A percentile compares a stretch with the other conserved stretches of the same genome.
Evolutionary conservation across 2,329 filamentous ascomycete genomes (phyloP).

Genomic region (Aureobasidium sp.): DNA sequence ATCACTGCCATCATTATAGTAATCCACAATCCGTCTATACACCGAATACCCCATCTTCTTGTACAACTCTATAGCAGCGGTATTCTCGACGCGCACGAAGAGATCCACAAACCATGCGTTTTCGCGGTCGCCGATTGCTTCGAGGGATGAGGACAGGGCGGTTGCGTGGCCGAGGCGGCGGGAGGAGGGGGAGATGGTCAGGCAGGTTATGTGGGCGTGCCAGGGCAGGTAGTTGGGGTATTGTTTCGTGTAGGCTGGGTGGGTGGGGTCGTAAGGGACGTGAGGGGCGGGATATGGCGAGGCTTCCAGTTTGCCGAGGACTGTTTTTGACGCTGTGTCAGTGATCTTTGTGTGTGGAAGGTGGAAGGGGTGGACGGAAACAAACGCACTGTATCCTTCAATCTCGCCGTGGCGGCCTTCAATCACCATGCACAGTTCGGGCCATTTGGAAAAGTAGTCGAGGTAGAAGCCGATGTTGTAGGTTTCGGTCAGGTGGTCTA

Average conservation of each 20-base stretch:
- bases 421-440: conserved; percentile 85
- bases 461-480: conserved; percentile 95
- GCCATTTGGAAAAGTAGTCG: conserved; percentile 94
- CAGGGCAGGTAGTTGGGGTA: conserved; percentile 81
- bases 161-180: conserved; percentile 82
- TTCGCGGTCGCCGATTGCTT: conserved; percentile 72
- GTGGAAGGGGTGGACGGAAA: not conserved
- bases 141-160: conserved; percentile 71
- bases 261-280: conserved; percentile 58
- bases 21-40: conserved; percentile 79
- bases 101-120: conserved; percentile 93
- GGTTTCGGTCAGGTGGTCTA: conserved; percentile 95
- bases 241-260: conserved; percentile 34
- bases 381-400: conserved; percentile 76
- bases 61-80: conserved; percentile 81
- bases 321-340: conserved; percentile 38
- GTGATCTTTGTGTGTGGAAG: not conserved
- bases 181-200: conserved; percentile 83
- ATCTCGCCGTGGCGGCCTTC: conserved; percentile 82
- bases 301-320: conserved; percentile 94
- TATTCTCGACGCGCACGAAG: conserved; percentile 85
- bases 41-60: conserved; percentile 87
- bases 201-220: conserved; percentile 95
- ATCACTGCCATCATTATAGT: conserved; percentile 93
- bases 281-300: conserved; percentile 65